Percentiles rank a stretch among this genome's conserved stretches.
These are phyloP conservation scores for Talaromyces atroroseus DNA, from an alignment of 2,329 filamentous ascomycete species.

Conservation along the genomic window DNA sequence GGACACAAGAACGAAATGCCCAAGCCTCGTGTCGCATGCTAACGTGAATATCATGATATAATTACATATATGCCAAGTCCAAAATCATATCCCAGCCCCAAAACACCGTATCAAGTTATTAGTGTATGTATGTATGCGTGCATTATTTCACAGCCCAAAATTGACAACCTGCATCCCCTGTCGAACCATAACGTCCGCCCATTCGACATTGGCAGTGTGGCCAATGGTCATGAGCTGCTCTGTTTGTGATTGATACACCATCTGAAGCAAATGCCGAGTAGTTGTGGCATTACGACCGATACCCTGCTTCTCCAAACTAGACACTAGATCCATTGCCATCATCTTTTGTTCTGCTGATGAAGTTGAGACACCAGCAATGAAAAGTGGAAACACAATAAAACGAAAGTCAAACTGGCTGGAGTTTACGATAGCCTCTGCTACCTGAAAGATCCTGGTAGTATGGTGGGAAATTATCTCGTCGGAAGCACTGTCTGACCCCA, in stretches of 20 bases:
- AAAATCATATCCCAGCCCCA: neutral
- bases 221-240: slow-evolving; percentile 35
- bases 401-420: slow-evolving; percentile 37
- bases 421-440: slow-evolving; percentile 38
- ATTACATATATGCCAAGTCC: slow-evolving; percentile 11
- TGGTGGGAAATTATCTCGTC: slow-evolving; percentile 42
- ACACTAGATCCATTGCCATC: slow-evolving; percentile 46
- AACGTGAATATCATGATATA: slow-evolving; percentile 18
- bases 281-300: slow-evolving; percentile 46
- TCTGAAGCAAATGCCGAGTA: slow-evolving; percentile 42
- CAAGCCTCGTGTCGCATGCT: slow-evolving; percentile 14
- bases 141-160: slow-evolving; percentile 42
- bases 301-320: slow-evolving; percentile 42
- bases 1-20: neutral
- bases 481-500: slow-evolving; percentile 33
- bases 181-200: slow-evolving; percentile 45
- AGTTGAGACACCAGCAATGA: slow-evolving; percentile 48
- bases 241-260: slow-evolving; percentile 46
- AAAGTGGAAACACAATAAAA: slow-evolving; percentile 49
- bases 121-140: slow-evolving; percentile 4
- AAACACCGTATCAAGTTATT: neutral
- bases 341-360: slow-evolving; percentile 39
- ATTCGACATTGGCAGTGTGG: slow-evolving; percentile 44
- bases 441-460: slow-evolving; percentile 40
- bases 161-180: slow-evolving; percentile 46